Conservation (phyloP, 345 rosid genomes). For the Sisymbrium irio region DNA sequence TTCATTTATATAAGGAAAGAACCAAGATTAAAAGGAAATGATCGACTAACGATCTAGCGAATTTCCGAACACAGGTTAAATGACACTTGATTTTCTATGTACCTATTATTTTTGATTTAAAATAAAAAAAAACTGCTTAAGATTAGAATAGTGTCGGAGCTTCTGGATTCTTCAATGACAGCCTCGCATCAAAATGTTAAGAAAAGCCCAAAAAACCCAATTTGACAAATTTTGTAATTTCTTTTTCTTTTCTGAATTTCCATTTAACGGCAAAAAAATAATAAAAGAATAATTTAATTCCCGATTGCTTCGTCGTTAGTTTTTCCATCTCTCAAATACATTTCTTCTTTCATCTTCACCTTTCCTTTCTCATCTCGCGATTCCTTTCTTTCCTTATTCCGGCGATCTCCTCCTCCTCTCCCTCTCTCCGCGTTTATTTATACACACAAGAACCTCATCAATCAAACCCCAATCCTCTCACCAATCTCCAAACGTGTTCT, state of each 20-base stretch:
- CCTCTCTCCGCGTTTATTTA: not conserved
- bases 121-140: too few relatives aligned
- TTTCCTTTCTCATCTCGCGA: slow-evolving; percentile 4
- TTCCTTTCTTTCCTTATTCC: not conserved
- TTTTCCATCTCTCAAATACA: not conserved
- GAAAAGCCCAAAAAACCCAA: not conserved
- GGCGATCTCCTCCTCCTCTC: not conserved
- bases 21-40: too few relatives aligned
- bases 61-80: too few relatives aligned
- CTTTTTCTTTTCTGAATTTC: not conserved
- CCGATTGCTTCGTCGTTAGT: slow-evolving; percentile 7
- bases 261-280: not conserved
- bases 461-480: not conserved
- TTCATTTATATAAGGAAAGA: too few relatives aligned
- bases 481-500: not conserved
- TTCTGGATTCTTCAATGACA: too few relatives aligned
- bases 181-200: too few relatives aligned
- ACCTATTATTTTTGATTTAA: too few relatives aligned
- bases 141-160: too few relatives aligned
- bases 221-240: too few relatives aligned
- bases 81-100: too few relatives aligned
- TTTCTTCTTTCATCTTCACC: not conserved
- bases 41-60: too few relatives aligned
- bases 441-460: not conserved
- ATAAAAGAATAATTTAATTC: not conserved